Base-by-base conservation (phyloP, 2,329 filamentous ascomycete species). In the Epichloe sibirici region DNA sequence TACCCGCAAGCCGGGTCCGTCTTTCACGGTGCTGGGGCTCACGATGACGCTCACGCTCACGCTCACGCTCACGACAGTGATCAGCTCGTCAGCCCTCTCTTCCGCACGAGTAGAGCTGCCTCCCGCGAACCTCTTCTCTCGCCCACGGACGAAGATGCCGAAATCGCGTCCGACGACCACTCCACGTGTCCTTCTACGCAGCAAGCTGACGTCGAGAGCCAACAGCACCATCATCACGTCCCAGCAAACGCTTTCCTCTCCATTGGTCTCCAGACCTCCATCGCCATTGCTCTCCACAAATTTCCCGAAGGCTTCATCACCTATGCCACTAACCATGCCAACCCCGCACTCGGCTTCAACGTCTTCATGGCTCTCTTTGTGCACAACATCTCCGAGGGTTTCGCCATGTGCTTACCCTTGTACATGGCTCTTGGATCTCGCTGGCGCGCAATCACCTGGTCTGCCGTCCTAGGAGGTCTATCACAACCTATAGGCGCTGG, bases 321-420 rank as follows among this genome's bases (percentile, higher is more conserved):
- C 1, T 98, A 94, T 66, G 91, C 93, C 9, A 96, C 93, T 9
- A 98, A 97, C 68, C 93, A 98, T 65, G 91, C 90, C 12, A 97
- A 90, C 65, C 90, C 93, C 0, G 75, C 79, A 0, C 80, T 98
- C 0, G 93, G 93, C 21, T 82, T 95, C 68, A 86, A 88, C 50
- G 89, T 98, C 51, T 98, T 98, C 71, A 80, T 97, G 67, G 91
- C 93, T 0, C 78, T 98, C 7, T 95, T 95, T 65, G 91, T 98
- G 54, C 93, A 98, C 76, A 98, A 97, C 71, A 95, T 98, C 62
- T 90, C 89, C 31, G 93, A 98, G 71, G 93, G 93, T 2, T 97
- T 97, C 65, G 88, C 90, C 56, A 86, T 98, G 78, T 89, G 90
- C 0, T 72, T 98, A 0, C 93, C 93, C 0, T 75, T 98, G 0